Conservation (phyloP, 2,329 filamentous ascomycete species). For the Botryotinia globosa region DNA sequence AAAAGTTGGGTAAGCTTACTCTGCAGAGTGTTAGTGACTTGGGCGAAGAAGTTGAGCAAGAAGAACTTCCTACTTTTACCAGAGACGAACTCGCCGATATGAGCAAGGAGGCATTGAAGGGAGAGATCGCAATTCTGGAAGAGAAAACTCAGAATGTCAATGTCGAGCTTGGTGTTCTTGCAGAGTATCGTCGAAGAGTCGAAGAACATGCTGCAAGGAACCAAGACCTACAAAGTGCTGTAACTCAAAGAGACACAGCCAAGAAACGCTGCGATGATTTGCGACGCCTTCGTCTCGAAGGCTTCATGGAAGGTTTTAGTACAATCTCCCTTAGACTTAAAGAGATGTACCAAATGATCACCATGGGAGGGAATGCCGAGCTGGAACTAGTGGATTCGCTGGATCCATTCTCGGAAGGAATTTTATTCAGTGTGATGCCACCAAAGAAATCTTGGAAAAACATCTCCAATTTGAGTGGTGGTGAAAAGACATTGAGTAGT, state of each 20-base stretch:
- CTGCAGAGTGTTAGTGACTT: slow-evolving; percentile 79
- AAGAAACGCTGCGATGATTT: slow-evolving; percentile 94
- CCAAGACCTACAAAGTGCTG: slow-evolving; percentile 77
- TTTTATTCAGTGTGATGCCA: slow-evolving; percentile 97
- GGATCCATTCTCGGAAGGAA: slow-evolving; percentile 95
- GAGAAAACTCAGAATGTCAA: slow-evolving; percentile 79
- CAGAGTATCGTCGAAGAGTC: slow-evolving; percentile 82
- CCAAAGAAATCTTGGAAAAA: slow-evolving; percentile 99
- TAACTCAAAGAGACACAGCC: slow-evolving; percentile 75
- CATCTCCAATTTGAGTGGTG: slow-evolving; percentile 91
- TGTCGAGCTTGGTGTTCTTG: slow-evolving; percentile 84
- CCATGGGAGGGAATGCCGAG: slow-evolving; percentile 98
- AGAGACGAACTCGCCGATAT: slow-evolving; percentile 66
- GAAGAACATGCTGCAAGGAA: slow-evolving; percentile 79
- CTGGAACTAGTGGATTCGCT: slow-evolving; percentile 94
- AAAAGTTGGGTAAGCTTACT: slow-evolving; percentile 80
- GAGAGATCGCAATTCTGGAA: slow-evolving; percentile 63
- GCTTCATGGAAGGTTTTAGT: slow-evolving; percentile 97
- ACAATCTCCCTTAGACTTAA: slow-evolving; percentile 92
- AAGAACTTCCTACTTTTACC: slow-evolving; percentile 75
- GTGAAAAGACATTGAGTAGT: slow-evolving; percentile 93
- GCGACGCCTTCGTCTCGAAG: slow-evolving; percentile 82
- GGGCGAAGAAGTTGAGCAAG: slow-evolving; percentile 50
- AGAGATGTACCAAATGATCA: slow-evolving; percentile 99
- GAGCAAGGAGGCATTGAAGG: slow-evolving; percentile 62